These are phyloP conservation scores for Saccharomycopsis amapae DNA, from an alignment of 805 yeast species.

Conservation along the genomic window DNA sequence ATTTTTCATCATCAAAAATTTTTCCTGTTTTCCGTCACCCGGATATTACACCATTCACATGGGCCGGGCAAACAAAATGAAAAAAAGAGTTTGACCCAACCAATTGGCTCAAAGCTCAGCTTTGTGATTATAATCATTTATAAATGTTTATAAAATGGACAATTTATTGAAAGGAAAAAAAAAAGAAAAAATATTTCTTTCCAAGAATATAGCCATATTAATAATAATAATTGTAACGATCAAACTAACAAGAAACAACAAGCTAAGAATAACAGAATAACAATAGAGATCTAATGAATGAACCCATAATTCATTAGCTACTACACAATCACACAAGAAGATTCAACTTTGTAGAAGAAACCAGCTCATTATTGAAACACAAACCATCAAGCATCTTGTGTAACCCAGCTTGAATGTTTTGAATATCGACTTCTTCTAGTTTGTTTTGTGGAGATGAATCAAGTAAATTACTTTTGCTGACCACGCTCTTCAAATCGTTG, in stretches of 20 bases:
- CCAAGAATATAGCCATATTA: neutral
- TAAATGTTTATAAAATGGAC: neutral
- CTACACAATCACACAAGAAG: neutral
- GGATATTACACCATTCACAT: no score
- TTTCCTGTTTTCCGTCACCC: no score
- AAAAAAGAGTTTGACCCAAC: neutral
- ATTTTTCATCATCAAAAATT: no score
- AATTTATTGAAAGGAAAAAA: no score
- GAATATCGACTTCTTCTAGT: neutral
- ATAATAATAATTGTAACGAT: no score
- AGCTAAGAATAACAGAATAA: neutral
- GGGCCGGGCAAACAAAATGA: no score
- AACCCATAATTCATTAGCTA: neutral
- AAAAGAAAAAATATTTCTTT: no score
- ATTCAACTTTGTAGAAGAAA: neutral
- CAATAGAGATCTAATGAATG: neutral
- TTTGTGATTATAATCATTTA: neutral
- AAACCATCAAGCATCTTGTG: neutral
- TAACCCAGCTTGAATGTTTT: neutral
- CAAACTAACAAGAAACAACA: no score
- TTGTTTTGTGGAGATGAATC: neutral
- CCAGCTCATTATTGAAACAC: neutral
- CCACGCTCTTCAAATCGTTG: conserved; percentile 3
- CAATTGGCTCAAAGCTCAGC: neutral
- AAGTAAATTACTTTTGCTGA: conserved; percentile 1